Evolutionary conservation across 1,139 yeast genomes (phyloP).

Genomic region (Nakaseomyces nivariensis): DNA sequence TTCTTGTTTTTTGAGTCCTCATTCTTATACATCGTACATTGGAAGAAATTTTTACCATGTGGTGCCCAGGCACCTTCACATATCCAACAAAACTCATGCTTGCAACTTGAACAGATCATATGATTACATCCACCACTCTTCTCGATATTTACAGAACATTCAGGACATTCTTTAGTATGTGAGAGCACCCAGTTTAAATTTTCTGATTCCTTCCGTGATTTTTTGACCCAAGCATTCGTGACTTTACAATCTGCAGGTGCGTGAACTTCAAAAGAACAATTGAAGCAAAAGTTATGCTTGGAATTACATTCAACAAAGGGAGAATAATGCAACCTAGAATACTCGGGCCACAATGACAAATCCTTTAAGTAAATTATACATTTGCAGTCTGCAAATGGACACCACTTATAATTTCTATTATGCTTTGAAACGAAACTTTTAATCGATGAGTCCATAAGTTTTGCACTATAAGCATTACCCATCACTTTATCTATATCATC

Average conservation of each 20-base stretch:
- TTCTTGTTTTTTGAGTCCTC: constrained; percentile 28
- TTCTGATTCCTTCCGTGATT: constrained; percentile 81
- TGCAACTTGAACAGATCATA: constrained; percentile 79
- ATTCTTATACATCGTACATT: constrained; percentile 46
- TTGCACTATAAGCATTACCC: constrained; percentile 27
- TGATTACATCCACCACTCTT: constrained; percentile 96
- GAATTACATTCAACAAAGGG: constrained; percentile 64
- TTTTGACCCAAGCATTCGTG: constrained; percentile 63
- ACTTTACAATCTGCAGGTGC: constrained; percentile 72
- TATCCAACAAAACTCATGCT: constrained; percentile 85
- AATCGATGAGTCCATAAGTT: constrained; percentile 32
- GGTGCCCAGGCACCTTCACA: constrained; percentile 68
- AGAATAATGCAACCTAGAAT: constrained; percentile 32
- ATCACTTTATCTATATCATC: constrained; percentile 31
- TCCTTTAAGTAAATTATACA: constrained; percentile 45
- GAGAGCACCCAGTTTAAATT: constrained; percentile 85
- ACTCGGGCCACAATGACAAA: constrained; percentile 22
- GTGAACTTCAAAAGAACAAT: constrained; percentile 71
- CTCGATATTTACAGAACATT: constrained; percentile 44
- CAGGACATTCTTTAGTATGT: constrained; percentile 77
- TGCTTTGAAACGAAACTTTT: constrained; percentile 46
- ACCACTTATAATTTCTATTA: constrained; percentile 49
- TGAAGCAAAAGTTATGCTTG: constrained; percentile 69
- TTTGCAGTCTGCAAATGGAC: constrained; percentile 82
- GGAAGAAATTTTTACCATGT: constrained; percentile 60